These are phyloP conservation scores for Gracilariopsis chorda DNA, from an alignment of 23 red algal genomes.

Conservation along the genomic window DNA sequence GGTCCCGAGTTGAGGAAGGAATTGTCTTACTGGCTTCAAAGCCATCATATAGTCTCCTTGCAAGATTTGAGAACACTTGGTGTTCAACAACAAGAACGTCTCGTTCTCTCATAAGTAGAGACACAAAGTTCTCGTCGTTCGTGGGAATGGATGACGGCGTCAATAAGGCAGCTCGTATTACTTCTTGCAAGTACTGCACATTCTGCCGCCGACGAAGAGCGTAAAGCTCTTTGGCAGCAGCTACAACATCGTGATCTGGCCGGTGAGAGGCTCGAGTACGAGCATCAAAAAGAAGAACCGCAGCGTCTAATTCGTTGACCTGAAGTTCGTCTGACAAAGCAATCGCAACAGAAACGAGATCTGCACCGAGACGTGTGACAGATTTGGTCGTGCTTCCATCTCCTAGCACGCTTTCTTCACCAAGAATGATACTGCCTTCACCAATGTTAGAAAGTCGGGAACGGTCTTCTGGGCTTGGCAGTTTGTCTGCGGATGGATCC, in stretches of 20 bases:
- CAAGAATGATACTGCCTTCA: constrained; percentile 21
- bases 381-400: neutral
- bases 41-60: constrained; percentile 18
- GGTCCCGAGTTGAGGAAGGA: neutral
- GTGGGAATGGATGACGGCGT: neutral
- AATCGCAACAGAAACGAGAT: constrained; percentile 49
- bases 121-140: constrained; percentile 57
- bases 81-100: constrained; percentile 62
- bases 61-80: constrained; percentile 36
- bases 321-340: constrained; percentile 60
- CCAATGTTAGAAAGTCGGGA: constrained; percentile 14
- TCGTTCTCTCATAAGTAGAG: constrained; percentile 48
- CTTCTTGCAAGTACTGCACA: constrained; percentile 54
- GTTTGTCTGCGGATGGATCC: constrained; percentile 19
- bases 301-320: constrained; percentile 63
- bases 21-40: neutral
- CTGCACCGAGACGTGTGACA: constrained; percentile 22
- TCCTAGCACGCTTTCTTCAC: neutral
- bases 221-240: constrained; percentile 50
- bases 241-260: constrained; percentile 58
- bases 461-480: constrained; percentile 44
- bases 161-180: constrained; percentile 46
- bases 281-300: constrained; percentile 47
- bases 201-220: constrained; percentile 24
- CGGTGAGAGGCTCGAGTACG: constrained; percentile 19